A percentile compares a stretch with the other conserved stretches of the same genome.
Conservation (phyloP, 2,329 filamentous ascomycete genomes). For the Colletotrichum falcatum region DNA sequence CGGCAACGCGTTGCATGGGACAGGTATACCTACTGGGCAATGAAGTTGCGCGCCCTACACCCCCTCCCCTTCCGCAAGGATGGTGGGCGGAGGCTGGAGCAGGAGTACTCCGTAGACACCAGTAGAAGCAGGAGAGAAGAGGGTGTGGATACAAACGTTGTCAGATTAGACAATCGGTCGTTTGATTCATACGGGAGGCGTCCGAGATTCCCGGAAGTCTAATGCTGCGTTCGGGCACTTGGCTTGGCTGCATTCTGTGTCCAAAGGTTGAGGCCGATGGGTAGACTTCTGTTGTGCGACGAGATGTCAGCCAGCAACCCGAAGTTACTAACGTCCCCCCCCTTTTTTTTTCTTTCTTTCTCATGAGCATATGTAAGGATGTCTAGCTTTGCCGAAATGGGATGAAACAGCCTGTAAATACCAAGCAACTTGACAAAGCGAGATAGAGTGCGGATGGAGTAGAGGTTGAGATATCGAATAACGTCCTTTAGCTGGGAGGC, state of each 20-base stretch:
- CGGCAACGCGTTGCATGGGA: background rate
- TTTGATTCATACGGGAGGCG: conserved; percentile 31
- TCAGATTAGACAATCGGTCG: conserved; percentile 20
- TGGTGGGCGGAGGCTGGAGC: conserved; percentile 2
- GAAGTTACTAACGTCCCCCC: background rate
- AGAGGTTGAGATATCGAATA: background rate
- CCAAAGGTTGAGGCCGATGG: conserved; percentile 16
- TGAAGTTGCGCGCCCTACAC: background rate
- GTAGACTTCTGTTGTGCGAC: conserved; percentile 2
- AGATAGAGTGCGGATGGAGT: background rate
- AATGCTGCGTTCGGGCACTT: conserved; percentile 20
- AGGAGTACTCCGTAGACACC: too few species aligned
- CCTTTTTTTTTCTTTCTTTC: background rate
- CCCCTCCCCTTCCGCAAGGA: background rate
- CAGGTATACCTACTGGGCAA: conserved; percentile 9
- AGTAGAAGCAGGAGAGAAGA: background rate
- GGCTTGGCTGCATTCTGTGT: conserved; percentile 35
- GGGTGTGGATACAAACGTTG: conserved; percentile 8
- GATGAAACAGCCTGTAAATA: background rate
- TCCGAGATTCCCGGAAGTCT: conserved; percentile 21
- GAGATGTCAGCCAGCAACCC: conserved; percentile 4
- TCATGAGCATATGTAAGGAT: background rate
- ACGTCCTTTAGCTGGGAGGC: background rate
- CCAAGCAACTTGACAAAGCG: background rate
- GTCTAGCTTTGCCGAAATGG: background rate